A percentile compares a stretch with the other conserved stretches of the same genome.
phyloP scores from a whole-genome alignment of 2,329 filamentous ascomycete genomes.

The Trichoderma sp. region DNA sequence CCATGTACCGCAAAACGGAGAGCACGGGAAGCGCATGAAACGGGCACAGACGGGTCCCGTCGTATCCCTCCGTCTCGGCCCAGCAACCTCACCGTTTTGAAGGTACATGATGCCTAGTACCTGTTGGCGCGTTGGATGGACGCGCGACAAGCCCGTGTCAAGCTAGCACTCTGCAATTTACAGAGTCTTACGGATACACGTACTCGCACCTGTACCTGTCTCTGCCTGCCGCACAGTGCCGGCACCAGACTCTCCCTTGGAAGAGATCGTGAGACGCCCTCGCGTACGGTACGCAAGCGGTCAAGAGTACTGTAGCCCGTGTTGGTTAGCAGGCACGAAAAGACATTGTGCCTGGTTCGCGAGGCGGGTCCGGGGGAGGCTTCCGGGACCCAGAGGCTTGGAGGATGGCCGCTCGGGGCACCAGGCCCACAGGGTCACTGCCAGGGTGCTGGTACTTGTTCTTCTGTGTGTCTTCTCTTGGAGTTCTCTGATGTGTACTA shows the following conservation, averaged over 20 bases:
- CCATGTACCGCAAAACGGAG: constrained; percentile 16
- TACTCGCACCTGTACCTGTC: neutral
- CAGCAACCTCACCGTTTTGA: constrained; percentile 2
- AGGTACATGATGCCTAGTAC: too few relatives aligned
- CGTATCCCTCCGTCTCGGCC: neutral
- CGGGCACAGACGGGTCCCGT: neutral
- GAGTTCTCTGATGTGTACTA: too few relatives aligned
- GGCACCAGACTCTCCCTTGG: neutral
- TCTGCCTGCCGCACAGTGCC: neutral
- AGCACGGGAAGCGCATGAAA: neutral
- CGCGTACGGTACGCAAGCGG: too few relatives aligned
- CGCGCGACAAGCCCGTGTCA: neutral
- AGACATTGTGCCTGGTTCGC: neutral
- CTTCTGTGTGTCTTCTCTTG: neutral
- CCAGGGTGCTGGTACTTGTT: neutral
- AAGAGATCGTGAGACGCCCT: neutral
- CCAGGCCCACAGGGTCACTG: constrained; percentile 26
- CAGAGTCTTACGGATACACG: too few relatives aligned
- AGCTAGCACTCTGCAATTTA: neutral
- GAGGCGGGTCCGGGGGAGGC: constrained; percentile 29
- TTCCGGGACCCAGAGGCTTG: constrained; percentile 24
- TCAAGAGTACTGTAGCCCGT: neutral
- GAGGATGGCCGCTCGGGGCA: constrained; percentile 7
- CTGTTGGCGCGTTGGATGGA: neutral
- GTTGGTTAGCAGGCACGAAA: neutral